Conservation (phyloP, 441 rosid genomes). For the Eruca vesicaria region DNA sequence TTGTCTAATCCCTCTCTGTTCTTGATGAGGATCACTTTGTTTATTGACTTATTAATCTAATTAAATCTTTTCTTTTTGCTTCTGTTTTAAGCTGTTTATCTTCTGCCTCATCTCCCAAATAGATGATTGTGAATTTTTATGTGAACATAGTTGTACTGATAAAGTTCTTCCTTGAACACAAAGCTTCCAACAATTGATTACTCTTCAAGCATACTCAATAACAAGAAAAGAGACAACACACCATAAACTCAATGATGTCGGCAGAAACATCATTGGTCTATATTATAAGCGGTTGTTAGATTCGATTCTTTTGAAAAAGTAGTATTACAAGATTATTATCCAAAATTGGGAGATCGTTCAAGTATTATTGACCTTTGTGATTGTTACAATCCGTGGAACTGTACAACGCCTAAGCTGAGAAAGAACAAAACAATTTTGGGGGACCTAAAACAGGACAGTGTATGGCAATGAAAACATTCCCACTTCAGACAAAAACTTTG, state of each 20-base stretch:
- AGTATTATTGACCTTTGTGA: not conserved
- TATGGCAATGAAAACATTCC: constrained; percentile 66
- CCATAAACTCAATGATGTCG: not conserved
- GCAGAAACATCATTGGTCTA: not conserved
- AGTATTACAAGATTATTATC: not conserved
- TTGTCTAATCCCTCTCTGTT: no score
- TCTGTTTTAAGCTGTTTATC: not conserved
- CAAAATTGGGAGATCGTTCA: not conserved
- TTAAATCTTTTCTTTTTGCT: not conserved
- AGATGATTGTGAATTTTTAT: not conserved
- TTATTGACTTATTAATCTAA: constrained; percentile 25
- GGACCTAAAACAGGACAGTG: constrained; percentile 50
- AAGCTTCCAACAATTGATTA: not conserved
- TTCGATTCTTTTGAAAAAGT: not conserved
- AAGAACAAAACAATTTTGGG: not conserved
- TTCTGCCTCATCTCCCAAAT: not conserved
- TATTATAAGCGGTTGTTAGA: not conserved
- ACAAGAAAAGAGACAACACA: not conserved
- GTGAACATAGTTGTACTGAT: not conserved
- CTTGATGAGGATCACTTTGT: constrained; percentile 7
- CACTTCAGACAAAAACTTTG: constrained; percentile 40
- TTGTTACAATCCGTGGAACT: constrained; percentile 14
- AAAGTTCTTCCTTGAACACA: not conserved
- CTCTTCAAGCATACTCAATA: not conserved
- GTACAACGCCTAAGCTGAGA: constrained; percentile 19